phyloP scores from a whole-genome alignment of 106 monocot species.

The Acorus gramineus region DNA sequence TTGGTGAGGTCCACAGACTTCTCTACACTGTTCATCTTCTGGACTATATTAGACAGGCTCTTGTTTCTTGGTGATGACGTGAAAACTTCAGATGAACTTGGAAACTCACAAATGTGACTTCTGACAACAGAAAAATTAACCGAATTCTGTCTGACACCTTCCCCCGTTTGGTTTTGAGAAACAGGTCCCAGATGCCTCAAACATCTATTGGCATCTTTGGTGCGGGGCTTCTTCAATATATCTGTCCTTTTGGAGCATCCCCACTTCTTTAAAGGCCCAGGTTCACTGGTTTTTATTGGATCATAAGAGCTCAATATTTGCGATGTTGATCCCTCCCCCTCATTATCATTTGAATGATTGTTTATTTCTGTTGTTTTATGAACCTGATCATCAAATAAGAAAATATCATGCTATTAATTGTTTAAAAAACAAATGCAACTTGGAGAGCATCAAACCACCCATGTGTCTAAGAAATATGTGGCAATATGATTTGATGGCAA shows the following conservation, averaged over 20 bases:
- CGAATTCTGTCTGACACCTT: constrained; percentile 6
- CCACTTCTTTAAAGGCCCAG: constrained; percentile 34
- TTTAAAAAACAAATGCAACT: too few species aligned
- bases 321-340: constrained; percentile 7
- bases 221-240: constrained; percentile 22
- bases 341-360: constrained; percentile 1
- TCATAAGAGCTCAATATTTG: constrained; percentile 9
- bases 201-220: constrained; percentile 11
- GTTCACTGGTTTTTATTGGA: neutral
- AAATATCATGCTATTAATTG: too few species aligned
- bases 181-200: neutral
- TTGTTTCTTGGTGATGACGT: constrained; percentile 13
- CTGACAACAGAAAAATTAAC: neutral
- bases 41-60: constrained; percentile 2
- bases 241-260: constrained; percentile 48
- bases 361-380: too few species aligned
- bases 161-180: constrained; percentile 1
- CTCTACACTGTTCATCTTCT: too few species aligned
- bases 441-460: too few species aligned
- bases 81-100: constrained; percentile 8
- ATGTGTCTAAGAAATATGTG: too few species aligned
- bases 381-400: too few species aligned
- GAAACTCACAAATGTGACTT: constrained; percentile 1
- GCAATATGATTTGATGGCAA: too few species aligned
- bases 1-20: neutral